These are phyloP conservation scores for Candida sanyaensis DNA, from an alignment of 1,139 yeast genomes.

Conservation along the genomic window DNA sequence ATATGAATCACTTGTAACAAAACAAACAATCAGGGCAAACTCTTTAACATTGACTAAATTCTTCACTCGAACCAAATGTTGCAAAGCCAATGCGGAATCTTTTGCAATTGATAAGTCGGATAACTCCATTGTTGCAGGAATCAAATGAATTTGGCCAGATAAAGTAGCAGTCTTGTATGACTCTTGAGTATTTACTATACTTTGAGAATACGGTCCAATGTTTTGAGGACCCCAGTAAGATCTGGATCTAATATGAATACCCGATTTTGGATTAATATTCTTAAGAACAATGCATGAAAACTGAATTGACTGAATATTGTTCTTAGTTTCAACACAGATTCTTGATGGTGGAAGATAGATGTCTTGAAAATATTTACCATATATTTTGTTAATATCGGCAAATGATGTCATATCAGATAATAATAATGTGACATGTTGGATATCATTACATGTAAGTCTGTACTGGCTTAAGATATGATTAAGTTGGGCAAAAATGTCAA, in stretches of 20 bases:
- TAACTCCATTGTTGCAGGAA: constrained; percentile 69
- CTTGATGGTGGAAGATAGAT: constrained; percentile 83
- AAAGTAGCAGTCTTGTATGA: constrained; percentile 50
- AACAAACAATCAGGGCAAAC: constrained; percentile 56
- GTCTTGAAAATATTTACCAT: constrained; percentile 53
- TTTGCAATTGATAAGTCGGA: constrained; percentile 18
- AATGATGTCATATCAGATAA: constrained; percentile 68
- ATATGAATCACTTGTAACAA: constrained; percentile 37
- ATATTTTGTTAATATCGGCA: constrained; percentile 57
- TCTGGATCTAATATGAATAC: constrained; percentile 86
- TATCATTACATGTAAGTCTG: constrained; percentile 33
- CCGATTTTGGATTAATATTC: constrained; percentile 42
- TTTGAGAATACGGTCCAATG: constrained; percentile 96
- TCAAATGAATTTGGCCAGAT: constrained; percentile 92
- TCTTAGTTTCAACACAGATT: constrained; percentile 69
- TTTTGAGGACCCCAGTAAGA: constrained; percentile 99
- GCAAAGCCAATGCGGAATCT: constrained; percentile 60
- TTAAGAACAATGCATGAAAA: constrained; percentile 57
- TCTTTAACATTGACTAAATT: constrained; percentile 48
- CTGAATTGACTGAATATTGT: constrained; percentile 40
- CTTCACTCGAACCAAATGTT: constrained; percentile 70
- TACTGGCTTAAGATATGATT: constrained; percentile 26
- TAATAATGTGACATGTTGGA: constrained; percentile 61
- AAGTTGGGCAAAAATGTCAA: constrained; percentile 50
- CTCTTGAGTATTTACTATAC: constrained; percentile 52